Conservation (phyloP, 106 monocot genomes). For the Amphibolis antarctica region DNA sequence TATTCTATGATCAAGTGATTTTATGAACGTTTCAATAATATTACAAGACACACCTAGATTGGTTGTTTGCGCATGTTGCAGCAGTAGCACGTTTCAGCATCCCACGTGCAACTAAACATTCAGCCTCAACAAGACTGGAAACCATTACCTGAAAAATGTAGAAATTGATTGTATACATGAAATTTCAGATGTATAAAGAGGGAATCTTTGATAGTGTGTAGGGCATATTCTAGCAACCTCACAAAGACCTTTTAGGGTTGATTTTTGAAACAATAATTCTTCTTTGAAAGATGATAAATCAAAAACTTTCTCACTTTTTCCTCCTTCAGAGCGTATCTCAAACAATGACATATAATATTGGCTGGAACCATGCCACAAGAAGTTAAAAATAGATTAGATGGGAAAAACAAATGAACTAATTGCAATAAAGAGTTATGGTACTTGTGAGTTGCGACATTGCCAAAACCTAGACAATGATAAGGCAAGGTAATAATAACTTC, state of each 20-base stretch:
- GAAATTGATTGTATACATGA: neutral
- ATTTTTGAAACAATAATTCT: conserved; percentile 38
- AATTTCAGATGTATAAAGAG: neutral
- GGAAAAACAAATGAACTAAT: too few relatives aligned
- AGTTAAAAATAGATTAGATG: neutral
- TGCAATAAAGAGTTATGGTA: too few relatives aligned
- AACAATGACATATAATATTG: conserved; percentile 70
- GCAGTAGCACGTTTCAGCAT: conserved; percentile 70
- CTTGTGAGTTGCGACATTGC: too few relatives aligned
- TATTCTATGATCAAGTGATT: neutral
- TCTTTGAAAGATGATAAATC: conserved; percentile 38
- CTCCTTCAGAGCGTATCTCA: conserved; percentile 72
- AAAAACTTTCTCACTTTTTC: conserved; percentile 63
- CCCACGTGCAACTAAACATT: conserved; percentile 40
- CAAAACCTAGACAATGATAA: too few relatives aligned
- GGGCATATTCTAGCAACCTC: conserved; percentile 32
- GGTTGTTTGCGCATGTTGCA: conserved; percentile 59
- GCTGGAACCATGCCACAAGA: conserved; percentile 21
- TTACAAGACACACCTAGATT: conserved; percentile 45
- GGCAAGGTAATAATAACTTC: too few relatives aligned
- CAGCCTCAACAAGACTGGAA: conserved; percentile 44
- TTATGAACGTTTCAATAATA: neutral
- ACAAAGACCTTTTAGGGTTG: conserved; percentile 43
- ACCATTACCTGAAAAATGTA: conserved; percentile 40
- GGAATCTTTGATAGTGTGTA: neutral